A percentile compares a stretch with the other conserved stretches of the same genome.
phyloP scores from a whole-genome alignment of 148 eudicot species.

The Diospyros kaki region DNA sequence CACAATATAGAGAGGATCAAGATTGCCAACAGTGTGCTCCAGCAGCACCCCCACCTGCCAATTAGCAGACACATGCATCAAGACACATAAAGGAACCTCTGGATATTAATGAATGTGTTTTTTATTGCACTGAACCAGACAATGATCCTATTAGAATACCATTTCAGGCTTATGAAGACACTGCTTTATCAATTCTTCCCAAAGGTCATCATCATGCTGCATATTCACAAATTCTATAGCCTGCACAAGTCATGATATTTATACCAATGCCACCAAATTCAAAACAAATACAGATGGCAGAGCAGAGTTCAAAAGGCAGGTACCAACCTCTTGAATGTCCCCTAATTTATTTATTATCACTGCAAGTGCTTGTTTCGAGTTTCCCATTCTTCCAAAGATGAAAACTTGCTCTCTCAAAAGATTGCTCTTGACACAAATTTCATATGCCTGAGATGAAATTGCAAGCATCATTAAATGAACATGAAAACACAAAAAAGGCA shows the following conservation, averaged over 20 bases:
- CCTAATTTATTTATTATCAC: slow-evolving; percentile 87
- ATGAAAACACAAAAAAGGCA: not conserved
- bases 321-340: slow-evolving; percentile 80
- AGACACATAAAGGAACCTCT: not conserved
- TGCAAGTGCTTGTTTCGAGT: slow-evolving; percentile 79
- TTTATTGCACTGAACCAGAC: not conserved
- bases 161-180: slow-evolving; percentile 87
- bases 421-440: slow-evolving; percentile 33
- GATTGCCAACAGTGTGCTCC: slow-evolving; percentile 97
- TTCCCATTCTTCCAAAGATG: slow-evolving; percentile 97
- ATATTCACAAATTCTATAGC: slow-evolving; percentile 91
- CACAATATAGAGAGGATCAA: slow-evolving; percentile 91
- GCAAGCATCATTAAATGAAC: slow-evolving; percentile 11
- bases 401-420: slow-evolving; percentile 81
- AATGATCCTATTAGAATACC: slow-evolving; percentile 39
- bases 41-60: slow-evolving; percentile 83
- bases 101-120: not conserved
- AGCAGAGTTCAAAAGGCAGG: not conserved
- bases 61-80: not conserved
- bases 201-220: slow-evolving; percentile 95
- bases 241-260: slow-evolving; percentile 36
- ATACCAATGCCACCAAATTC: not conserved
- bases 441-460: slow-evolving; percentile 35
- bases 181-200: slow-evolving; percentile 93
- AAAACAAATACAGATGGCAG: not conserved